These are phyloP conservation scores for Acidiella bohemica DNA, from an alignment of 495 filamentous ascomycete species.

Conservation along the genomic window DNA sequence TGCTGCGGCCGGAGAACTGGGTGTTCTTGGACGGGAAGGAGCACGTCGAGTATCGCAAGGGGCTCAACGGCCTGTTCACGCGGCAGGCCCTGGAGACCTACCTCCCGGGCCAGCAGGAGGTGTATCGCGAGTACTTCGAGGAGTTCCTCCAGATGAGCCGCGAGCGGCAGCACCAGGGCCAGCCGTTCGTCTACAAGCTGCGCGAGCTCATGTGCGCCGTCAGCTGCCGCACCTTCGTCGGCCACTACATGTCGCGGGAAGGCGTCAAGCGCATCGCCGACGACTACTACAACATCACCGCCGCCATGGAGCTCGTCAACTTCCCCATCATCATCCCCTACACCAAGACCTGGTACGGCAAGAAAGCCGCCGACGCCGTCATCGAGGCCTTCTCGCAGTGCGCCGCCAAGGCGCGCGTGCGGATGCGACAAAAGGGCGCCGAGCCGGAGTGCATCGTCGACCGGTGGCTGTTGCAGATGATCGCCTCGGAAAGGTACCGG, in stretches of 20 bases:
- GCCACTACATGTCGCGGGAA: slow-evolving; percentile 83
- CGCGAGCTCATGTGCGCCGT: slow-evolving; percentile 93
- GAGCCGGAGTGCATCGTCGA: slow-evolving; percentile 87
- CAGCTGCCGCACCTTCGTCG: slow-evolving; percentile 90
- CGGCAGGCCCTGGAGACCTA: slow-evolving; percentile 77
- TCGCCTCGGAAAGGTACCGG: slow-evolving; percentile 64
- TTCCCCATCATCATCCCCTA: slow-evolving; percentile 95
- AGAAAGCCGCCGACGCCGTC: slow-evolving; percentile 89
- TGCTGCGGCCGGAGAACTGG: slow-evolving; percentile 87
- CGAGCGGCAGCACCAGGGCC: slow-evolving; percentile 51
- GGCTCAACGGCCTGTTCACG: slow-evolving; percentile 88
- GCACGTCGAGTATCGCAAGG: slow-evolving; percentile 94
- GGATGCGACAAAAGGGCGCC: slow-evolving; percentile 75
- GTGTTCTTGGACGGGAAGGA: slow-evolving; percentile 93
- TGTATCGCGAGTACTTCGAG: slow-evolving; percentile 78
- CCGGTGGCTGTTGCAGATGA: slow-evolving; percentile 75
- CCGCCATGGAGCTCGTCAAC: slow-evolving; percentile 91
- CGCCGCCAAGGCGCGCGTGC: slow-evolving; percentile 79
- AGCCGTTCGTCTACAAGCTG: slow-evolving; percentile 84
- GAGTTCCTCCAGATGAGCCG: slow-evolving; percentile 62
- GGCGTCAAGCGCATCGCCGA: slow-evolving; percentile 89
- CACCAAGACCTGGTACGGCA: slow-evolving; percentile 94
- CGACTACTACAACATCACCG: slow-evolving; percentile 93
- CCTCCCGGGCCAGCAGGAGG: slow-evolving; percentile 81
- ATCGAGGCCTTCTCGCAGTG: slow-evolving; percentile 81